Base-by-base conservation (phyloP, 2,329 filamentous ascomycete genomes). In the Blastomyces gilchristii region DNA sequence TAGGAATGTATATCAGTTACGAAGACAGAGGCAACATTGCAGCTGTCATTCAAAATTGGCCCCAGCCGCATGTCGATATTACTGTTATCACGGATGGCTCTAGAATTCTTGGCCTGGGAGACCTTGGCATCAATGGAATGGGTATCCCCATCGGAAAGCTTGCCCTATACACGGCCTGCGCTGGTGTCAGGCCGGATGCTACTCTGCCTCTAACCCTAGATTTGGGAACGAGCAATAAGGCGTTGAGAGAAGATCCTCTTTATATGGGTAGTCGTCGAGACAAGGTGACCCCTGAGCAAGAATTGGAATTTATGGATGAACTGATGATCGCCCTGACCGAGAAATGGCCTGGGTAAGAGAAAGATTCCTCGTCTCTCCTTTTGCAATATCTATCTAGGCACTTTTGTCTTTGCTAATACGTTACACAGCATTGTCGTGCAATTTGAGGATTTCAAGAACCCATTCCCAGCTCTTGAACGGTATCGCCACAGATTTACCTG, bases 91-190 rank as follows among this genome's bases (percentile, higher is more conserved):
- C 94, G 18, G 94, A 99, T 75, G 94, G 94, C 65, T 97, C 92
- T 58, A 88, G 94, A 68, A 97, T 87, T 87, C 76, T 86, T 64
- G 93, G 94, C 72, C 85, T 99, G 47, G 94, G 94, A 70, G 94
- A 99, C 77, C 84, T 97, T 63, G 94, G 94, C 69, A 87, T 99
- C 68, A 97, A 97, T 77, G 94, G 94, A 72, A 96, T 97, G 81
- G 94, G 94, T 68, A 99, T 99, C 77, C 91, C 94, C 66, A 93
- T 99, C 69, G 94, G 94, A 73, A 99, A 99, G 81, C 84, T 97
- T 66, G 87, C 92, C 67, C 84, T 99, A 61, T 99, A 99, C 83
- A 96, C 91, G 64, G 91, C 89, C 56, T 96, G 93, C 72, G 94
- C 94, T 63, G 94, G 94, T 73, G 97, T 97, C 77, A 86, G 91